Percentiles rank a stretch among this genome's conserved stretches.
These are phyloP conservation scores for Gossypium schwendimanii DNA, from an alignment of 441 rosid species.

Conservation along the genomic window DNA sequence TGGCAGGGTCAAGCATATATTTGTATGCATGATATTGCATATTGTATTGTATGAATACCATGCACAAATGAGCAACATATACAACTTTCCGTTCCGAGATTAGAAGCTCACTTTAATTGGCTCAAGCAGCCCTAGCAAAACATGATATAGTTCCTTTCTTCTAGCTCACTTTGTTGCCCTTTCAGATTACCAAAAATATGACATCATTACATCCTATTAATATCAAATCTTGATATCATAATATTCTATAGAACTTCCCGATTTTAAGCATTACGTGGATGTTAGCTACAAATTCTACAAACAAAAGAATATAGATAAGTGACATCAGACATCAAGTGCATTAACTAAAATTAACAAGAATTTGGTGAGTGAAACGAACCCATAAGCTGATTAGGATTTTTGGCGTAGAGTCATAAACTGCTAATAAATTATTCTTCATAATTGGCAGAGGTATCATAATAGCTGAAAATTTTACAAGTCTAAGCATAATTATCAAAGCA, in stretches of 20 bases:
- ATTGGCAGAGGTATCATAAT: neutral
- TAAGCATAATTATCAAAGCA: neutral
- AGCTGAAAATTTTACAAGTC: neutral
- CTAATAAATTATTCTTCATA: neutral
- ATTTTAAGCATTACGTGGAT: neutral
- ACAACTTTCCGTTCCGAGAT: neutral
- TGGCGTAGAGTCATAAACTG: neutral
- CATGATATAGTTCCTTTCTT: neutral
- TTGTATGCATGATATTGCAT: neutral
- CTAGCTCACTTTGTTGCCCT: neutral
- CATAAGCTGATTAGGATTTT: neutral
- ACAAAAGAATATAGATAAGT: neutral
- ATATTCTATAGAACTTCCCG: neutral
- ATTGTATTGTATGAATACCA: neutral
- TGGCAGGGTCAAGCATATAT: neutral
- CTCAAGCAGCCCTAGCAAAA: neutral
- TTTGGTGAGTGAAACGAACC: neutral
- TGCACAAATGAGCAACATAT: neutral
- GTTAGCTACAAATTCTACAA: neutral
- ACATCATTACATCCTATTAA: neutral
- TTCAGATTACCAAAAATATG: neutral
- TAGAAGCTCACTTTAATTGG: slow-evolving; percentile 1
- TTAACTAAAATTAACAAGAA: neutral
- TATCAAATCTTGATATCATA: neutral
- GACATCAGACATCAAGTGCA: neutral